phyloP scores from a whole-genome alignment of 768 basidiomycete genomes.

The Lactarius hengduanensis region DNA sequence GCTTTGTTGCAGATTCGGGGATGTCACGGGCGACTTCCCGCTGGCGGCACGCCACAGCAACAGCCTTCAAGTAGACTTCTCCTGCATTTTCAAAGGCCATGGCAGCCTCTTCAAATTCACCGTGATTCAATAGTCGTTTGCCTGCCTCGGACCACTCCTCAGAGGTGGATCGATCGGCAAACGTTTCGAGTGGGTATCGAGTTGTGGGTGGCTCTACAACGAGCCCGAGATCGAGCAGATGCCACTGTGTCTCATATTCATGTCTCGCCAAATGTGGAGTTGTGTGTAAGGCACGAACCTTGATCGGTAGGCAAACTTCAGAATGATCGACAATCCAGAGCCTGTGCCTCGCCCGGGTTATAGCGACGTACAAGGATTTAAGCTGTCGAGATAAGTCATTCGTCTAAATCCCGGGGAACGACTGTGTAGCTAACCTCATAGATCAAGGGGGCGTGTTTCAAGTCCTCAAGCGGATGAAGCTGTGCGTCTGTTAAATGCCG shows the following conservation, averaged over 20 bases:
- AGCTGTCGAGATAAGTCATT: slow-evolving; percentile 40
- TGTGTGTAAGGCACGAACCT: slow-evolving; percentile 43
- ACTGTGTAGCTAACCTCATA: slow-evolving; percentile 12
- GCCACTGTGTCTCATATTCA: slow-evolving; percentile 5
- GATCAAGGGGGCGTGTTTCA: slow-evolving; percentile 3
- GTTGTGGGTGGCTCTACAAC: background rate
- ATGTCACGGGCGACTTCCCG: too few species aligned
- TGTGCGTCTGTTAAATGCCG: slow-evolving; percentile 3
- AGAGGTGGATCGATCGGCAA: too few species aligned
- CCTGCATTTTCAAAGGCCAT: too few species aligned
- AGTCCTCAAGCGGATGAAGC: background rate
- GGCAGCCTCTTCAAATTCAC: too few species aligned
- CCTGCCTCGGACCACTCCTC: too few species aligned
- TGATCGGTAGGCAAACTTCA: slow-evolving; percentile 41
- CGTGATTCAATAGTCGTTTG: too few species aligned
- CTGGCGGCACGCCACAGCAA: too few species aligned
- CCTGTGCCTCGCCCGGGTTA: slow-evolving; percentile 66
- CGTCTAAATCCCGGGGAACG: background rate
- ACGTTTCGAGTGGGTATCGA: background rate
- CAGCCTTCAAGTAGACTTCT: too few species aligned
- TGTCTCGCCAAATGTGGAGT: background rate
- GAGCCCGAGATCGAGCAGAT: slow-evolving; percentile 3
- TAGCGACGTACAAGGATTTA: slow-evolving; percentile 67
- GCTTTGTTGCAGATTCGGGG: too few species aligned
- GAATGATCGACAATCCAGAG: slow-evolving; percentile 69